Percentiles rank a stretch among this genome's conserved stretches.
Evolutionary conservation across 257 asterid genomes (phyloP).

Genomic region (Forsythia viridissima): DNA sequence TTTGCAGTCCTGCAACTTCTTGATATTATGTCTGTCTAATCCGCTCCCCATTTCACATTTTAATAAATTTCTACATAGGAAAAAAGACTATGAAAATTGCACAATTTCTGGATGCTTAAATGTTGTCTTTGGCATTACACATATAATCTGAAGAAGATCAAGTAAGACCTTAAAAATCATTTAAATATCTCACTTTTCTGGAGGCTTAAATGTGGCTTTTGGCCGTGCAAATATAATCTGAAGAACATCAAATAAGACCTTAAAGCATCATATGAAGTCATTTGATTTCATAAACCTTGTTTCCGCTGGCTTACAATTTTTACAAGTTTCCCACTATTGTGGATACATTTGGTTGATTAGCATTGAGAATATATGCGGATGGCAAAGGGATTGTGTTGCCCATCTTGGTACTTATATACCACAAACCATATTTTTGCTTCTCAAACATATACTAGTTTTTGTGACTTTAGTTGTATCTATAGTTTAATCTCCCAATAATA

Average conservation of each 20-base stretch:
- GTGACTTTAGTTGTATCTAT: background rate
- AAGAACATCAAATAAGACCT: constrained; percentile 13
- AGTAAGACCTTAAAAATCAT: background rate
- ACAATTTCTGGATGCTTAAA: background rate
- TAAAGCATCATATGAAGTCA: background rate
- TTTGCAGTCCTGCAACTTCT: background rate
- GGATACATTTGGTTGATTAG: background rate
- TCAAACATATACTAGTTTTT: background rate
- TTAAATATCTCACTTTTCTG: background rate
- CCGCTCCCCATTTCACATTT: background rate
- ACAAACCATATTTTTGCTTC: background rate
- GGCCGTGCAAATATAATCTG: background rate
- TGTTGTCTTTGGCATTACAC: background rate
- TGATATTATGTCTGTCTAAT: background rate
- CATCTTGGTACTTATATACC: background rate
- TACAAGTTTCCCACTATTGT: background rate
- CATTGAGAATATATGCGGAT: background rate
- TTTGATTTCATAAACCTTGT: background rate
- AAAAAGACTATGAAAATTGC: background rate
- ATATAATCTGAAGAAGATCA: background rate
- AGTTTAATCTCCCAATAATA: background rate
- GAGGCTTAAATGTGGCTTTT: constrained; percentile 4
- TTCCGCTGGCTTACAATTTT: background rate
- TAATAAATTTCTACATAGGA: background rate
- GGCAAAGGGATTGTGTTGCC: background rate